phyloP scores from a whole-genome alignment of 495 filamentous ascomycete genomes.

The Lophiostoma macrostomum region DNA sequence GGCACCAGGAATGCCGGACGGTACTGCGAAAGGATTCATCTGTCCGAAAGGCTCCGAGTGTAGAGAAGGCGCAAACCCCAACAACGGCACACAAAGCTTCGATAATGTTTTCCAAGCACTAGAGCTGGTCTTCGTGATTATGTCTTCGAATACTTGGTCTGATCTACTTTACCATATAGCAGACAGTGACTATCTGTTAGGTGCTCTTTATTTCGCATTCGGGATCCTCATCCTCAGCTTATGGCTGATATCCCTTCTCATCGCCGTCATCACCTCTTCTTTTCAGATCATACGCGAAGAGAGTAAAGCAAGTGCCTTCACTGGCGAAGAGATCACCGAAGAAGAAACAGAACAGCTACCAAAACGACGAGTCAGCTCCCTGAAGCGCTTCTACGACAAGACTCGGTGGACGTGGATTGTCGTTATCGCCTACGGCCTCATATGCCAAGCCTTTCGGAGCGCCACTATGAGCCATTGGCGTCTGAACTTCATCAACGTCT shows the following conservation, averaged over 20 bases:
- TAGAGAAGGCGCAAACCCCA: slow-evolving; percentile 74
- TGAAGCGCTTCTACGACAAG: slow-evolving; percentile 70
- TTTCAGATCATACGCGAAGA: slow-evolving; percentile 99
- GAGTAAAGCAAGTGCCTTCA: slow-evolving; percentile 89
- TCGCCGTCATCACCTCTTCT: slow-evolving; percentile 96
- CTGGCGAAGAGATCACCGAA: slow-evolving; percentile 58
- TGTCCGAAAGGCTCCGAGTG: slow-evolving; percentile 82
- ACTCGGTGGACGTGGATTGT: slow-evolving; percentile 75
- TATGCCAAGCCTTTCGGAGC: slow-evolving; percentile 72
- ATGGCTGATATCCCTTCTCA: slow-evolving; percentile 94
- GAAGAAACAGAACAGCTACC: slow-evolving; percentile 39
- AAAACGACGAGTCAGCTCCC: slow-evolving; percentile 49
- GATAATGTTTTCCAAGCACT: slow-evolving; percentile 90
- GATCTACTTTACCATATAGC: slow-evolving; percentile 91
- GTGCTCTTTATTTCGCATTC: slow-evolving; percentile 71
- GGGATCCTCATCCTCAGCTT: slow-evolving; percentile 91
- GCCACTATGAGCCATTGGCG: slow-evolving; percentile 63
- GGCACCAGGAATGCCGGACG: slow-evolving; percentile 27
- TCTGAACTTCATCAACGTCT: slow-evolving; percentile 56
- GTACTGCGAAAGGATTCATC: slow-evolving; percentile 77
- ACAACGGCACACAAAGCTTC: slow-evolving; percentile 84
- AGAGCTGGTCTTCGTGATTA: slow-evolving; percentile 96
- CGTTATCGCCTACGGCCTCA: slow-evolving; percentile 72
- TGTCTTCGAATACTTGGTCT: slow-evolving; percentile 95
- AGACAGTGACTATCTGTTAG: slow-evolving; percentile 83